phyloP scores from a whole-genome alignment of 164 flowering plant genomes.

The Chimonanthus praecox region DNA sequence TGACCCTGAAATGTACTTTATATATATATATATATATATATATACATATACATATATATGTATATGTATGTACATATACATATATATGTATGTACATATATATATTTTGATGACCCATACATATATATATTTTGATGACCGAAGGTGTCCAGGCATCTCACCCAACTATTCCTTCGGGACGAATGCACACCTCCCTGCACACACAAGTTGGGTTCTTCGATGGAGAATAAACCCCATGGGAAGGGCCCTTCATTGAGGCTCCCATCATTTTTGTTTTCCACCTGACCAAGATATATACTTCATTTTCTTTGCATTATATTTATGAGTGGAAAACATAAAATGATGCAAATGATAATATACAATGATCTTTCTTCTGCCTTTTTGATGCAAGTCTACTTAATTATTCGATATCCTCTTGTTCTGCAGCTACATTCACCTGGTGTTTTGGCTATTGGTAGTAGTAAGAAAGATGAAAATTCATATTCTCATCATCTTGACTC shows the following conservation, averaged over 20 bases:
- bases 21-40: neutral
- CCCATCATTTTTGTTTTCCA: no score
- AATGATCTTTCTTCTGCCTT: neutral
- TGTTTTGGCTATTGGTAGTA: slow-evolving; percentile 97
- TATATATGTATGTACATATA: neutral
- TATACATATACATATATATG: no score
- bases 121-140: no score
- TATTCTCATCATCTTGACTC: slow-evolving; percentile 98
- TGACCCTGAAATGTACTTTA: neutral
- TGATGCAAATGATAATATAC: neutral
- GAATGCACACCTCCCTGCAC: neutral
- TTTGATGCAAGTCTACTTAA: neutral
- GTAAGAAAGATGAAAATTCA: slow-evolving; percentile 96
- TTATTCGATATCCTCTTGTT: neutral
- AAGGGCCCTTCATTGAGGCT: no score
- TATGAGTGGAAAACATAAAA: neutral
- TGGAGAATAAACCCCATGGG: no score
- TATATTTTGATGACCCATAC: no score
- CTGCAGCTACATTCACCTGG: slow-evolving; percentile 97
- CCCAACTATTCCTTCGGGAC: neutral
- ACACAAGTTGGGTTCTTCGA: no score
- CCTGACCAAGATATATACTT: neutral
- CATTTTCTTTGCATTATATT: neutral
- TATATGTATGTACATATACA: no score
- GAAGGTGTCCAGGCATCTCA: neutral